Conservation (phyloP, 352 stramenopile genomes). For the Phytopythium litorale region DNA sequence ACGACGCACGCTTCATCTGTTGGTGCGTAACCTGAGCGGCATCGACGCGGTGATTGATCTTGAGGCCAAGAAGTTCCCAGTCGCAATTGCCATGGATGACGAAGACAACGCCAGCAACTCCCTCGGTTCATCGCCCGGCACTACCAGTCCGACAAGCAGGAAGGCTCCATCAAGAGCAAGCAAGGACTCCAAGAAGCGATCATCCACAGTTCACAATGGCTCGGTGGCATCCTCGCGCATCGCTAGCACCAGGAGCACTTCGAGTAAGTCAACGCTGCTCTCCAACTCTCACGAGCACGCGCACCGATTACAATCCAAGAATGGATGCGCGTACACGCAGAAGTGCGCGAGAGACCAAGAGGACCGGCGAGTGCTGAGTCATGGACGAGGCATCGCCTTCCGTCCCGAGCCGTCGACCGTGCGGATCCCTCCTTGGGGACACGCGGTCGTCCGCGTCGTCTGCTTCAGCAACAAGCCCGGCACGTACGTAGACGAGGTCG, state of each 20-base stretch:
- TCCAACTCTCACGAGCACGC: slow-evolving; percentile 35
- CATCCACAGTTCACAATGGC: background rate
- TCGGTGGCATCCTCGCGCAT: background rate
- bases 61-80: slow-evolving; percentile 53
- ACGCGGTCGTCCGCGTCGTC: slow-evolving; percentile 40
- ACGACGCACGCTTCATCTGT: slow-evolving; percentile 36
- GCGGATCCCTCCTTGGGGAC: slow-evolving; percentile 54
- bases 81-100: background rate
- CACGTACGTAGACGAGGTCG: slow-evolving; percentile 56
- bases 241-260: background rate
- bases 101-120: background rate
- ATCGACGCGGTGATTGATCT: slow-evolving; percentile 64
- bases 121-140: background rate
- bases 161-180: slow-evolving; percentile 4
- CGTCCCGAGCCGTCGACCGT: slow-evolving; percentile 24
- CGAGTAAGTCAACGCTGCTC: slow-evolving; percentile 26
- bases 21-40: slow-evolving; percentile 77
- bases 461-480: slow-evolving; percentile 83
- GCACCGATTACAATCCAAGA: slow-evolving; percentile 54
- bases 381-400: slow-evolving; percentile 57
- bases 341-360: slow-evolving; percentile 37
- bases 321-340: slow-evolving; percentile 37
- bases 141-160: background rate
- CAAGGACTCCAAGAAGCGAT: background rate
- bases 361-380: slow-evolving; percentile 39